Conservation (phyloP, 495 filamentous ascomycete genomes). For the Penicillium cosmopolitanum region DNA sequence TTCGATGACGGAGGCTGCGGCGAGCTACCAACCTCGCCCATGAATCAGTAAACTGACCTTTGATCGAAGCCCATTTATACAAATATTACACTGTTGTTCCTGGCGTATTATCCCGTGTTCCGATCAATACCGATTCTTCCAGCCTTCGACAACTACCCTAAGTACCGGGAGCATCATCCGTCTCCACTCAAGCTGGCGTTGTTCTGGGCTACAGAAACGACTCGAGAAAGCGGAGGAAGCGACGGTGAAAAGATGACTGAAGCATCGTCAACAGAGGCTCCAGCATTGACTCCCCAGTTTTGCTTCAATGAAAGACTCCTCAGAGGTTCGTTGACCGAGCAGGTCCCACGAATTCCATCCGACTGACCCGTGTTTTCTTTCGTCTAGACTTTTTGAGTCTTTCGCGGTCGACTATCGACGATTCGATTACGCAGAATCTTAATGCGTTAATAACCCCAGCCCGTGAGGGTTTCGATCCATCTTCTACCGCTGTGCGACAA, state of each 20-base stretch:
- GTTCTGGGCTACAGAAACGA: slow-evolving; percentile 43
- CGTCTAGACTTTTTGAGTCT: slow-evolving; percentile 85
- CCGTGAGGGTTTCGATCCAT: slow-evolving; percentile 72
- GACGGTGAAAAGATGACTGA: slow-evolving; percentile 59
- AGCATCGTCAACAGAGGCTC: slow-evolving; percentile 55
- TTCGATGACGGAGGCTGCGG: slow-evolving; percentile 4
- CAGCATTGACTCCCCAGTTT: slow-evolving; percentile 80
- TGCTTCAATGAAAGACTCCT: slow-evolving; percentile 88
- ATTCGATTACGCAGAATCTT: slow-evolving; percentile 89
- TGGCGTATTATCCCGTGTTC: neutral
- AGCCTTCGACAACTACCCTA: neutral
- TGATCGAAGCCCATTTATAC: neutral
- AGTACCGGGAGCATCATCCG: neutral
- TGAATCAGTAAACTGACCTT: too few species aligned
- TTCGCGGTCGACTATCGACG: slow-evolving; percentile 84
- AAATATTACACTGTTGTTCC: neutral
- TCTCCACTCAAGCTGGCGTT: slow-evolving; percentile 43
- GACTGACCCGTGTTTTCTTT: slow-evolving; percentile 13
- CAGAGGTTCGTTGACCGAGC: slow-evolving; percentile 62
- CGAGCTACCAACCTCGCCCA: neutral
- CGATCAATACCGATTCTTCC: neutral
- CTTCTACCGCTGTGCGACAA: slow-evolving; percentile 68
- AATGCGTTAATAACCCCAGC: slow-evolving; percentile 87
- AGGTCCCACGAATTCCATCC: neutral
- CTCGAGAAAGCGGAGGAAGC: slow-evolving; percentile 22